Conservation (phyloP, 2,329 filamentous ascomycete species). For the Blastomyces percursus region DNA sequence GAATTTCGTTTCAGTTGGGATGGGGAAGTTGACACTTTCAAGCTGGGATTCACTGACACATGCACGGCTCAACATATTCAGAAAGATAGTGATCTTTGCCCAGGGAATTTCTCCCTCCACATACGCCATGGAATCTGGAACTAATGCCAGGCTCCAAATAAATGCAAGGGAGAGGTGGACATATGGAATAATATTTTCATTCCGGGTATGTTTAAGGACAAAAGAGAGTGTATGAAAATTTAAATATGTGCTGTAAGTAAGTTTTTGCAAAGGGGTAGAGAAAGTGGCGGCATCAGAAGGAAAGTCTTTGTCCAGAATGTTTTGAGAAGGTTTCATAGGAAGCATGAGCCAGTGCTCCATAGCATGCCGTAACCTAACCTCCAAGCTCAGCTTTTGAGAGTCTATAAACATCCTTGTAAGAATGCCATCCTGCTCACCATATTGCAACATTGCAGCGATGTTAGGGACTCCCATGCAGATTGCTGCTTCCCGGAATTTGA, state of each 20-base stretch:
- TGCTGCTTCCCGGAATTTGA: conserved; percentile 44
- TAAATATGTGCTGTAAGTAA: conserved; percentile 31
- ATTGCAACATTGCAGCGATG: conserved; percentile 45
- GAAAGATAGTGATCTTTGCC: conserved; percentile 38
- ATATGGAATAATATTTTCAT: conserved; percentile 44
- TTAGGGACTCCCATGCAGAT: conserved; percentile 46
- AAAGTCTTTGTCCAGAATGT: conserved; percentile 2
- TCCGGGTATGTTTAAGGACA: conserved; percentile 38
- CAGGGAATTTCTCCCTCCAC: conserved; percentile 41
- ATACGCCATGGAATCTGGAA: conserved; percentile 28
- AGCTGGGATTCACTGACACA: conserved; percentile 27
- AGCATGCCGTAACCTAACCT: conserved; percentile 15
- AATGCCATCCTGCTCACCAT: conserved; percentile 34
- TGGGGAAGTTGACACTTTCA: conserved; percentile 34
- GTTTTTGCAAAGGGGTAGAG: conserved; percentile 19
- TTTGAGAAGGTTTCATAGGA: conserved; percentile 10
- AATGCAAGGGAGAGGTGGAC: conserved; percentile 47
- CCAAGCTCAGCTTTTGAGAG: conserved; percentile 10
- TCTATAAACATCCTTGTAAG: conserved; percentile 22
- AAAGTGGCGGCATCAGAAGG: conserved; percentile 12
- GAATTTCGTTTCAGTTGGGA: conserved; percentile 24
- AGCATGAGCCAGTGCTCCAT: conserved; percentile 16
- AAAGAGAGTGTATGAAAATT: conserved; percentile 34
- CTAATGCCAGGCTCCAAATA: conserved; percentile 34
- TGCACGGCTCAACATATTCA: conserved; percentile 42